phyloP scores from a whole-genome alignment of 2,329 filamentous ascomycete genomes.

The Colletotrichum paranaense region DNA sequence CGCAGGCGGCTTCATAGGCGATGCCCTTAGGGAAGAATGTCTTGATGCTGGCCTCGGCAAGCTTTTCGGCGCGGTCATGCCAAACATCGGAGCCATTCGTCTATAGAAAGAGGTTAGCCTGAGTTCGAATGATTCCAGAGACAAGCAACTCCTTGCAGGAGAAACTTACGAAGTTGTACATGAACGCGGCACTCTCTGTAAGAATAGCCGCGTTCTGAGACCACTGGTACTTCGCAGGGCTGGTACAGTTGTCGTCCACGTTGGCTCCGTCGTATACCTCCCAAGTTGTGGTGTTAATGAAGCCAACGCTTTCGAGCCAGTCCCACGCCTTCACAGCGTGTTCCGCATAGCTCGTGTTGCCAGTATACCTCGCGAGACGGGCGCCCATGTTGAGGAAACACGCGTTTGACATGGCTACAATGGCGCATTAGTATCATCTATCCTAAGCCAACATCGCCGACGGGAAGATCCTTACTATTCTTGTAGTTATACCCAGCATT shows the following conservation, averaged over 20 bases:
- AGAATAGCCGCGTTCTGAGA: slow-evolving; percentile 65
- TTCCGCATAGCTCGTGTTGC: slow-evolving; percentile 64
- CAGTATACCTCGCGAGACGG: slow-evolving; percentile 71
- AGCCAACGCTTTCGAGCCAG: slow-evolving; percentile 62
- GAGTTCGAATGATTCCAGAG: slow-evolving; percentile 31
- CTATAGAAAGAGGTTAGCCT: slow-evolving; percentile 51
- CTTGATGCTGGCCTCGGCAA: slow-evolving; percentile 49
- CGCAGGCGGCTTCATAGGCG: slow-evolving; percentile 73
- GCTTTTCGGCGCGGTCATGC: slow-evolving; percentile 54
- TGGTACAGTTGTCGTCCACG: slow-evolving; percentile 61
- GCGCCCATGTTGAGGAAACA: slow-evolving; percentile 64
- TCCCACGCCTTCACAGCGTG: slow-evolving; percentile 68
- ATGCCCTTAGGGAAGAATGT: slow-evolving; percentile 64
- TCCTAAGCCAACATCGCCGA: not conserved
- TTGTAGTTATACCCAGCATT: slow-evolving; percentile 77
- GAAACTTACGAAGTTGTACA: slow-evolving; percentile 63
- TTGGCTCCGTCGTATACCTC: slow-evolving; percentile 70
- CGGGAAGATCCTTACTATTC: slow-evolving; percentile 48
- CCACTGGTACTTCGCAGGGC: slow-evolving; percentile 63
- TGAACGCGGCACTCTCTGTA: slow-evolving; percentile 64
- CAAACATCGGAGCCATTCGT: slow-evolving; percentile 25
- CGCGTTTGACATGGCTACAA: slow-evolving; percentile 55
- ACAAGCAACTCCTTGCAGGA: too few relatives aligned
- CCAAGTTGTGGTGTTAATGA: slow-evolving; percentile 65
- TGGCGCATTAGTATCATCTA: not conserved